Base-by-base conservation (phyloP, 1,139 yeast genomes). In the Hemisphaericaspora subhashii region DNA sequence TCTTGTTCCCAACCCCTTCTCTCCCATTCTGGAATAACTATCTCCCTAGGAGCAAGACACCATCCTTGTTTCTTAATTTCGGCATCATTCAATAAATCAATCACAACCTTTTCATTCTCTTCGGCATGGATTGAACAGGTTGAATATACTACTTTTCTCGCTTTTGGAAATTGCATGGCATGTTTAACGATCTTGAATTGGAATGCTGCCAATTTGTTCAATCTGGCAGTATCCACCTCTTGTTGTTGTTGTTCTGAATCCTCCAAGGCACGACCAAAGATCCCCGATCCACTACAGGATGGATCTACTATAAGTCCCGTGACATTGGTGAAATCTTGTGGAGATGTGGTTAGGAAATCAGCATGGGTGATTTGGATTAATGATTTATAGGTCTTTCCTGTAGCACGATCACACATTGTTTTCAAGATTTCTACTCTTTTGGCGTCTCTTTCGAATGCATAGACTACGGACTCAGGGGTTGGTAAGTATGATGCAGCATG, bases 231-330 rank as follows among this genome's bases (percentile, higher is more conserved):
- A 48, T 77, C 79, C 18, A 74, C 63, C 36, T 72, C 75, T 26
- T 65, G 63, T 16, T 54, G 54, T 36, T 60, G 68, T 56, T 64
- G 48, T 58, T 72, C 51, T 41, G 68, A 69, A 46, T 79, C 86
- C 46, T 77, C 80, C 28, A 68, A 48, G 0, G 83, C 88, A 35
- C 97, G 71, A 9, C 97, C 97, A 64, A 90, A 92, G 36, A 92
- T 92, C 4, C 99, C 99, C 35, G 95, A 86, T 1, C 99, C 99
- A 24, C 96, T 87, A 59, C 99, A 92, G 4, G 97, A 88, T 0
- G 99, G 99, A 60, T 92, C 99, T 2, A 94, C 95, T 5, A 94
- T 73, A 35, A 92, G 65, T 0, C 95, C 96, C 0, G 88, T 82
- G 4, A 88, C 86, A 17, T 77, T 69, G 0, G 74, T 64, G 46